A percentile compares a stretch with the other conserved stretches of the same genome.
Conservation (phyloP, 352 stramenopile species). For the Globisporangium nagaii region DNA sequence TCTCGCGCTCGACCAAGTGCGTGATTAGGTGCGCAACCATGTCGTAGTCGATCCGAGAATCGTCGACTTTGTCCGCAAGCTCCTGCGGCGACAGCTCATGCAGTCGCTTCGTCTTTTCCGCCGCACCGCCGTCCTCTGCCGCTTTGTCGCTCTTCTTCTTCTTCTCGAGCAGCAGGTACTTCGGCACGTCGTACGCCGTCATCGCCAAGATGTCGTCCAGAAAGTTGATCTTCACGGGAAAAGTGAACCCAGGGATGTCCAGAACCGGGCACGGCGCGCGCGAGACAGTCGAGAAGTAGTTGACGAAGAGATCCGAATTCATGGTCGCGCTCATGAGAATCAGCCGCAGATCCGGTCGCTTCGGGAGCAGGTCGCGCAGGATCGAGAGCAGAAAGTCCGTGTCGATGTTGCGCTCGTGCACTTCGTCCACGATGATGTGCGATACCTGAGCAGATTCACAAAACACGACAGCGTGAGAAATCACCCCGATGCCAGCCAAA, state of each 20-base stretch:
- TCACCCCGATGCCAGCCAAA: background rate
- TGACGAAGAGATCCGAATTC: conserved; percentile 84
- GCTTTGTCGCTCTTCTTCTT: conserved; percentile 29
- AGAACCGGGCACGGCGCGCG: conserved; percentile 53
- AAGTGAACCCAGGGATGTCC: conserved; percentile 83
- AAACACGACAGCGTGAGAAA: background rate
- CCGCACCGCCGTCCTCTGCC: conserved; percentile 19
- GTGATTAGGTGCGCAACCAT: conserved; percentile 83
- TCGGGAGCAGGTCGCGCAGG: conserved; percentile 73
- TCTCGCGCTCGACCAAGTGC: conserved; percentile 45
- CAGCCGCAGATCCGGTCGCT: conserved; percentile 78
- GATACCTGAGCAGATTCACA: conserved; percentile 53
- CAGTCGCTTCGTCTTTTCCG: conserved; percentile 22
- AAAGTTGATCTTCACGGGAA: conserved; percentile 72
- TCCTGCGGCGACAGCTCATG: conserved; percentile 32
- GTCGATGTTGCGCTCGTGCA: conserved; percentile 97
- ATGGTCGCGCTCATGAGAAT: conserved; percentile 98
- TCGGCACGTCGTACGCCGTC: conserved; percentile 59
- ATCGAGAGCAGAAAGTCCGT: conserved; percentile 95
- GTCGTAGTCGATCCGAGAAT: conserved; percentile 93
- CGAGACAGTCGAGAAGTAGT: conserved; percentile 72
- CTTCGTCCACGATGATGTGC: conserved; percentile 99
- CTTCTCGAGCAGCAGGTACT: conserved; percentile 47
- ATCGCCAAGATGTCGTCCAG: conserved; percentile 69
- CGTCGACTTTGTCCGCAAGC: conserved; percentile 75